These are phyloP conservation scores for Elsinoe fawcettii DNA, from an alignment of 2,329 filamentous ascomycete genomes.

Conservation along the genomic window DNA sequence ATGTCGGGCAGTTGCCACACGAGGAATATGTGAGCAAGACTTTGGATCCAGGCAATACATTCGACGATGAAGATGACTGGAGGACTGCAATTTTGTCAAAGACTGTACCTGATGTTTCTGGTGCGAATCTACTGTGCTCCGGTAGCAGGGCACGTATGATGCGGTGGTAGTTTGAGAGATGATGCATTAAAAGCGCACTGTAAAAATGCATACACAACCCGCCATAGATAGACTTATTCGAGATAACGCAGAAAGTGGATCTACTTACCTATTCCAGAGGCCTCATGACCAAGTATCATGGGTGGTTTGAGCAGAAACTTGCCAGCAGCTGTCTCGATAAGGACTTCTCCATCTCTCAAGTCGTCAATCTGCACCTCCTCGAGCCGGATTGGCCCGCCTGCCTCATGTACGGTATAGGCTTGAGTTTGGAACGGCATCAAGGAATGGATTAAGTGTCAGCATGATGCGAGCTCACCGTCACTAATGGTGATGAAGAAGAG, in stretches of 20 bases:
- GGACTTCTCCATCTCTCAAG: conserved; percentile 19
- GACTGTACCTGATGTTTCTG: too few relatives aligned
- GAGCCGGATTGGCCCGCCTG: conserved; percentile 14
- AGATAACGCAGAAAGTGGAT: too few relatives aligned
- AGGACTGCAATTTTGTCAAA: not conserved
- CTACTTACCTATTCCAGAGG: conserved; percentile 18
- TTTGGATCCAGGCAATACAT: conserved; percentile 21
- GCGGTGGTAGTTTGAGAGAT: too few relatives aligned
- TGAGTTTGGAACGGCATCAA: conserved; percentile 18
- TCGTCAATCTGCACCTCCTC: conserved; percentile 19
- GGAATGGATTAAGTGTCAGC: not conserved
- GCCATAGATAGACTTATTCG: too few relatives aligned
- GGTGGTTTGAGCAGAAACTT: conserved; percentile 22
- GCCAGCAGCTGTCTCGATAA: conserved; percentile 24
- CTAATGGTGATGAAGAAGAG: not conserved
- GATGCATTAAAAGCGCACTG: too few relatives aligned
- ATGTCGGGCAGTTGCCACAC: conserved; percentile 21
- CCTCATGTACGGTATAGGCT: conserved; percentile 21
- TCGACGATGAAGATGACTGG: not conserved
- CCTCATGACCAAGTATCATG: conserved; percentile 24
- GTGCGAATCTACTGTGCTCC: too few relatives aligned
- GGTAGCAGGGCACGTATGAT: too few relatives aligned
- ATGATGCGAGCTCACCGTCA: not conserved
- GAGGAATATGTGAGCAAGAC: conserved; percentile 22
- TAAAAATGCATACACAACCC: not conserved